Evolutionary conservation across 192 early-diverging fungal genomes (phyloP).

Genomic region (Chytriomyces sp.): DNA sequence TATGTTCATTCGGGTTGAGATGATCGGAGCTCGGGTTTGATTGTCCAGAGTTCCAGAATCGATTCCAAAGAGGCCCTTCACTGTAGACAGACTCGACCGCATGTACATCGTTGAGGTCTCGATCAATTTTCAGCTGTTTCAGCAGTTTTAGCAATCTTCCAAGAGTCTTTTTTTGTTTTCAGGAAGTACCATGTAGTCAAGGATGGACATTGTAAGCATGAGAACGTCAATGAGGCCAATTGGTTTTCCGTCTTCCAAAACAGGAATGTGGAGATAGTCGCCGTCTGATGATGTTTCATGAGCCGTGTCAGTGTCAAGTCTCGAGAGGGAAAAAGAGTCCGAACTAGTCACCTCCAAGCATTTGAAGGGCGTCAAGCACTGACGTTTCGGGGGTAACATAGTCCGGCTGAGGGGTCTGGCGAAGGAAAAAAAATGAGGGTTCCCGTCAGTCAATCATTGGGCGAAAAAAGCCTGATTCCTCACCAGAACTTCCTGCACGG

Average conservation of each 20-base stretch:
- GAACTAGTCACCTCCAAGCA: conserved; percentile 42
- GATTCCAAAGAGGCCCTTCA: conserved; percentile 52
- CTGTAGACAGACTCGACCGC: neutral
- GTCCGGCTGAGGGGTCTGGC: conserved; percentile 59
- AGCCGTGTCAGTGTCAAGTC: neutral
- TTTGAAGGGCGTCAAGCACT: conserved; percentile 55
- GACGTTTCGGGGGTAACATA: conserved; percentile 48
- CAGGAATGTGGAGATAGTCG: conserved; percentile 58
- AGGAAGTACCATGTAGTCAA: conserved; percentile 24
- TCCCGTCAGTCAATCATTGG: too few species aligned
- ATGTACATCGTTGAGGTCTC: conserved; percentile 7
- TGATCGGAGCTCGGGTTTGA: neutral
- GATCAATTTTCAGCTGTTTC: conserved; percentile 27
- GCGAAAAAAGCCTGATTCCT: too few species aligned
- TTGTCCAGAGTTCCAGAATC: conserved; percentile 48
- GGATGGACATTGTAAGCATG: conserved; percentile 55
- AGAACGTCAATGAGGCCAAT: conserved; percentile 60
- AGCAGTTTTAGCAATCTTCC: neutral
- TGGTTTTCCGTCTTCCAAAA: conserved; percentile 45
- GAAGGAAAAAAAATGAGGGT: too few species aligned
- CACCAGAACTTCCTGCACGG: conserved; percentile 39
- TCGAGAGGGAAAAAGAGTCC: neutral
- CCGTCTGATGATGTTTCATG: conserved; percentile 30
- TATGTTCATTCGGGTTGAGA: neutral
- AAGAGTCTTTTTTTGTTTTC: neutral